Base-by-base conservation (phyloP, 805 yeast species). In the Wilhelminamyces savonicus region DNA sequence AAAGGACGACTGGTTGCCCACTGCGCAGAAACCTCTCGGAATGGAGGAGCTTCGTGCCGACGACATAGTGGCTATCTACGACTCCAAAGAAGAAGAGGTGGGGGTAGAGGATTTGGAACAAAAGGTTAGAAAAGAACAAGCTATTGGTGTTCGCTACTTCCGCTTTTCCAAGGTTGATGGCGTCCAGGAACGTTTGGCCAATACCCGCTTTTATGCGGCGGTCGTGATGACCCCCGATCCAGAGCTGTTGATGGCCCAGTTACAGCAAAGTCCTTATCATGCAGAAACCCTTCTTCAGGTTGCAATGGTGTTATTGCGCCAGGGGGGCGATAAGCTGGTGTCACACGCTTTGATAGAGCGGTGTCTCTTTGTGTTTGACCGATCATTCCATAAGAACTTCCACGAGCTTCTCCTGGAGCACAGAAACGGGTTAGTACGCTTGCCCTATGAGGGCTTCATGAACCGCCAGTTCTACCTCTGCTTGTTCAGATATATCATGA, bases 1-100 rank as follows among this genome's bases (percentile, higher is more conserved):
- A 26, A 71, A 82, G 48, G 87, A 82, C 36, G 88, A 82, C 48
- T 84, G 88, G 84, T 48, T 82, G 6, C 94, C 94, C 1, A 74
- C 84, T 0, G 56, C 69, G 16, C 65, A 68, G 32, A 79, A 76
- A 36, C 80, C 81, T 10, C 44, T 83, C 23, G 44, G 54, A 1
- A 75, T 82, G 84, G 76, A 73, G 10, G 77, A 75, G 41, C 37
- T 80, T 8, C 50, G 47, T 0, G 34, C 36, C 1, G 54, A 50
- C 2, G 73, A 73, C 10, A 38, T 72, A 2, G 41, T 66, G 39
- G 52, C 44, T 36, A 50, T 40, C 24, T 43, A 49, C 21, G 50
- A 48, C 14, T 62, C 59, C 34, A 62, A 59, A 31, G 67, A 62
- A 30, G 59, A 54, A 12, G 41, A 39, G 5, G 47, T 46, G 0